Base-by-base conservation (phyloP, 495 filamentous ascomycete genomes). In the Gamarada debralockiae region DNA sequence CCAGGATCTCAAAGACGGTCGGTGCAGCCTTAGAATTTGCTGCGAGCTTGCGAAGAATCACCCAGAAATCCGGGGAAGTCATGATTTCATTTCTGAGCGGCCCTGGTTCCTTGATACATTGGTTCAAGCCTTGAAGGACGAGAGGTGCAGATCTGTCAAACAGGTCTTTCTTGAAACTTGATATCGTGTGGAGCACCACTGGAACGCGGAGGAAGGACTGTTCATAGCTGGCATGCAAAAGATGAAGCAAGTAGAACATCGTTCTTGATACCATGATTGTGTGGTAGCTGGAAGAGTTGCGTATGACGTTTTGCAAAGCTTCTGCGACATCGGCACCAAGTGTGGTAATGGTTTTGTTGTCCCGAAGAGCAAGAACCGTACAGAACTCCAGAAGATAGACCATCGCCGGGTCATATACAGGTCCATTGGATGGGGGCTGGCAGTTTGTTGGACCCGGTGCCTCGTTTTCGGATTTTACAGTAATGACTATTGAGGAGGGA, bases 61-160 rank as follows among this genome's bases (percentile, higher is more conserved):
- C 85, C 93, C 93, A 99, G 68, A 99, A 97, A 59, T 99, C 95
- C 1, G 93, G 93, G 22, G 92, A 96, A 17, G 89, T 91, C 62
- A 92, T 91, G 55, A 97, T 89, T 69, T 97, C 92, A 56, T 85
- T 96, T 50, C 89, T 81, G 18, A 99, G 76, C 21, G 84, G 82
- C 22, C 81, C 81, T 0, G 87, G 80, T 50, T 87, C 80, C 42
- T 83, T 81, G 52, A 92, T 83, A 61, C 93, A 97, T 17, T 85
- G 73, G 23, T 81, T 78, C 13, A 99, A 71, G 2, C 93, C 92
- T 61, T 87, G 85, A 23, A 96, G 71, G 1, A 90, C 79, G 0
- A 89, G 77, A 21, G 76, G 72, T 3, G 91, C 86, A 1, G 89
- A 83, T 61, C 85, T 88, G 46, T 87, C 81, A 34, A 97, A 70